A percentile compares a stretch with the other conserved stretches of the same genome.
Conservation (phyloP, 2,329 filamentous ascomycete species). For the Penicillium nordicum region DNA sequence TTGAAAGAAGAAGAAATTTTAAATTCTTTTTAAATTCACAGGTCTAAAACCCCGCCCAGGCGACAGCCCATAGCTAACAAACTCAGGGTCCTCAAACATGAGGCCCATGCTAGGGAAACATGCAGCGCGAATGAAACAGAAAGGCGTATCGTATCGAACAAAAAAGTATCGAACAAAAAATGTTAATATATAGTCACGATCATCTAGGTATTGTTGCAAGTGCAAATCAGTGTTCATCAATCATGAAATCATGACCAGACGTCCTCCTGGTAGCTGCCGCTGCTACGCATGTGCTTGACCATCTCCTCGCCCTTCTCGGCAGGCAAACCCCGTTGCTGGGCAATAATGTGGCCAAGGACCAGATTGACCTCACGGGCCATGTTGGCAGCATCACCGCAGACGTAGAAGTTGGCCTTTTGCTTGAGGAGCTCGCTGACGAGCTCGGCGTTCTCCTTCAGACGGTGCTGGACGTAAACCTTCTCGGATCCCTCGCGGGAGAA, state of each 20-base stretch:
- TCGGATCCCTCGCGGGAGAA: conserved; percentile 85
- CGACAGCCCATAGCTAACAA: background rate
- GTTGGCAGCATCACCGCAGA: conserved; percentile 95
- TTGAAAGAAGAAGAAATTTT: background rate
- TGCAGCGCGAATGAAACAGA: conserved; percentile 7
- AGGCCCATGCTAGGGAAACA: conserved; percentile 11
- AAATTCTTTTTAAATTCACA: conserved; percentile 11
- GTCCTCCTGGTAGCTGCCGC: conserved; percentile 92
- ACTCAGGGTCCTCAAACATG: background rate
- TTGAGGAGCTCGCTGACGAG: conserved; percentile 84
- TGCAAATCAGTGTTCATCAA: conserved; percentile 11
- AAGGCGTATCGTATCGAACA: conserved; percentile 8
- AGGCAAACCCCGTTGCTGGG: conserved; percentile 75
- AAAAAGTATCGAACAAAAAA: conserved; percentile 15
- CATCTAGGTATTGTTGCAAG: conserved; percentile 28
- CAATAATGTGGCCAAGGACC: conserved; percentile 80
- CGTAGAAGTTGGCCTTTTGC: conserved; percentile 89
- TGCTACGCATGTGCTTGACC: conserved; percentile 92
- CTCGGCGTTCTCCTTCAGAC: conserved; percentile 75
- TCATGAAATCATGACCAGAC: conserved; percentile 57
- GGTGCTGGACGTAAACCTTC: conserved; percentile 97
- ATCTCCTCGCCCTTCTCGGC: conserved; percentile 91
- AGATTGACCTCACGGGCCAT: conserved; percentile 94
- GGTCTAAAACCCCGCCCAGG: conserved; percentile 8
- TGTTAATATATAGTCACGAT: conserved; percentile 24